These are phyloP conservation scores for Sparassis latifolia DNA, from an alignment of 1,284 basidiomycete genomes.

Conservation along the genomic window DNA sequence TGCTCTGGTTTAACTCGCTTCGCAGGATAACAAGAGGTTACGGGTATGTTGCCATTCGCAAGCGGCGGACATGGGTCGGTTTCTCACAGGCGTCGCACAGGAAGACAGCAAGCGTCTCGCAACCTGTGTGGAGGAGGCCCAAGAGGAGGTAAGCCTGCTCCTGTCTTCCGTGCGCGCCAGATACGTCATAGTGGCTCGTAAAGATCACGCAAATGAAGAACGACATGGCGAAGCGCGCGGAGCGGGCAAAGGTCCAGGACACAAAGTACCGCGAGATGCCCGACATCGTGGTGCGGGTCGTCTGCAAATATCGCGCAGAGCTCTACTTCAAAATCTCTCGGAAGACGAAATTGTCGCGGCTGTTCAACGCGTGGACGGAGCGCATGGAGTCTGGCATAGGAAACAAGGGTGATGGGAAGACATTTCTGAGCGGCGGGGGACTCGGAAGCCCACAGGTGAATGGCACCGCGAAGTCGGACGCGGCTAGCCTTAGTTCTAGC, in stretches of 20 bases:
- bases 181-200: constrained; percentile 7
- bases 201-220: constrained; percentile 72
- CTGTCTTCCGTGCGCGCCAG: constrained; percentile 1
- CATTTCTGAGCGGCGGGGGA: constrained; percentile 8
- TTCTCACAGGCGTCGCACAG: constrained; percentile 32
- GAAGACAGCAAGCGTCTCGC: constrained; percentile 76
- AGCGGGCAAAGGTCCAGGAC: constrained; percentile 69
- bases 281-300: constrained; percentile 78
- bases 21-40: constrained; percentile 77
- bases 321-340: constrained; percentile 85
- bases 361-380: constrained; percentile 82
- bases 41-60: constrained; percentile 43
- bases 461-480: constrained; percentile 41
- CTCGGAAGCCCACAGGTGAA: constrained; percentile 33
- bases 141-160: constrained; percentile 56
- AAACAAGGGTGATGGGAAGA: constrained; percentile 19
- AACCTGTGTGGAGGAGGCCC: constrained; percentile 73
- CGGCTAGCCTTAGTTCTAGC: constrained; percentile 24
- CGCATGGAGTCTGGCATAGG: constrained; percentile 56
- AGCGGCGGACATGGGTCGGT: constrained; percentile 3
- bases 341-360: constrained; percentile 72
- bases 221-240: constrained; percentile 68
- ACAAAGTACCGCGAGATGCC: constrained; percentile 72
- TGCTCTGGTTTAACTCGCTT: constrained; percentile 12
- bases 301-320: constrained; percentile 80